A percentile compares a stretch with the other conserved stretches of the same genome.
Evolutionary conservation across 78 protist genomes (phyloP).

Genomic region (Dictyostelium capitatum): DNA sequence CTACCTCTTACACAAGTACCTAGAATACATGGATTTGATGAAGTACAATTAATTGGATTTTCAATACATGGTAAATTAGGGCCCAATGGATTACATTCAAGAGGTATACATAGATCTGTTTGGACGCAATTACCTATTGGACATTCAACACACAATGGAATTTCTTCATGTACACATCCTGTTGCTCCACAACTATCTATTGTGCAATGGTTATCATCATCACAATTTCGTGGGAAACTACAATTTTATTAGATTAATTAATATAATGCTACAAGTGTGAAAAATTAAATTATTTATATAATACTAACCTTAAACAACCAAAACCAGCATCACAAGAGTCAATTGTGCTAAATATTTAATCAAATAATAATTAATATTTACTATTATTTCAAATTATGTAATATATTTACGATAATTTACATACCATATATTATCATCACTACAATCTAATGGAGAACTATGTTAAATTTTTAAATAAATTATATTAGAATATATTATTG

Average conservation of each 20-base stretch:
- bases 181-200: too few relatives aligned
- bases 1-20: too few relatives aligned
- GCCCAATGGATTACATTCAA: background rate
- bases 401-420: too few relatives aligned
- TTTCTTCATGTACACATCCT: background rate
- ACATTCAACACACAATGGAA: background rate
- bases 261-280: too few relatives aligned
- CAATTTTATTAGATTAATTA: too few relatives aligned
- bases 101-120: background rate
- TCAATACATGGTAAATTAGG: background rate
- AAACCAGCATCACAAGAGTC: constrained; percentile 29
- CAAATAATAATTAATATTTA: background rate
- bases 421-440: background rate
- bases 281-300: too few relatives aligned
- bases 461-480: too few relatives aligned
- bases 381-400: background rate
- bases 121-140: background rate
- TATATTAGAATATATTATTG: too few relatives aligned
- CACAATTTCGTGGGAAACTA: background rate
- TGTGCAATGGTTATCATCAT: constrained; percentile 5
- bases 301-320: constrained; percentile 11
- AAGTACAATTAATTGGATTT: background rate
- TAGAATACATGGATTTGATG: background rate
- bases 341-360: background rate
- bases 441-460: background rate